Evolutionary conservation across 148 eudicot species (phyloP).

Genomic region (Cornus florida): DNA sequence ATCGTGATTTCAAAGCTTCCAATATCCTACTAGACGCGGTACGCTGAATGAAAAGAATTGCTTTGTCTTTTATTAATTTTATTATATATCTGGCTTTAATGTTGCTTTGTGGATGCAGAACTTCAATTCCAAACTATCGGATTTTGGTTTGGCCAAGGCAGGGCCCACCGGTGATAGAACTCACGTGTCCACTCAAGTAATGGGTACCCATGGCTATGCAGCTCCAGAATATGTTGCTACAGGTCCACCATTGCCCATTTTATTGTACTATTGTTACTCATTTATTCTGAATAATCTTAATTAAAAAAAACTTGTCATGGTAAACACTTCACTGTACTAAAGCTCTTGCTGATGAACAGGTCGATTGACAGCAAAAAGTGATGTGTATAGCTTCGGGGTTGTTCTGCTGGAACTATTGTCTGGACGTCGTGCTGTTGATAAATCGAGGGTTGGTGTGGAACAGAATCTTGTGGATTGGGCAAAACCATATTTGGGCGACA

Average conservation of each 20-base stretch:
- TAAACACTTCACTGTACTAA: background rate
- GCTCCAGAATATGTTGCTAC: constrained; percentile 71
- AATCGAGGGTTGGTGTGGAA: constrained; percentile 51
- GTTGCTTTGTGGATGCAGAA: constrained; percentile 28
- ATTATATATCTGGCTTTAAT: background rate
- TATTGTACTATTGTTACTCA: background rate
- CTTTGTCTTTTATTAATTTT: background rate
- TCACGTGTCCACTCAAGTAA: constrained; percentile 63
- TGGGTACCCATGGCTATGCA: constrained; percentile 67
- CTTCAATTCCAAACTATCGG: constrained; percentile 64
- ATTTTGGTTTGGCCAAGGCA: constrained; percentile 68
- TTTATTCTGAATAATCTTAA: background rate
- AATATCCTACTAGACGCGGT: constrained; percentile 77
- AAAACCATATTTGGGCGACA: constrained; percentile 67
- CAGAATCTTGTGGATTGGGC: constrained; percentile 83
- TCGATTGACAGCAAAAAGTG: constrained; percentile 67
- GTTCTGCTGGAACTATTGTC: constrained; percentile 72
- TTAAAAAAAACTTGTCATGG: background rate
- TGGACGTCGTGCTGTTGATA: constrained; percentile 75
- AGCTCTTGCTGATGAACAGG: constrained; percentile 38
- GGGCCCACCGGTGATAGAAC: constrained; percentile 68
- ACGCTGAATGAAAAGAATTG: constrained; percentile 3
- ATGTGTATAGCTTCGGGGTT: constrained; percentile 84
- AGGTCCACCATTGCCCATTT: constrained; percentile 23
- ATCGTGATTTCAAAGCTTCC: constrained; percentile 81